These are phyloP conservation scores for Smittium mucronatum DNA, from an alignment of 371 early-diverging fungal genomes.

Conservation along the genomic window DNA sequence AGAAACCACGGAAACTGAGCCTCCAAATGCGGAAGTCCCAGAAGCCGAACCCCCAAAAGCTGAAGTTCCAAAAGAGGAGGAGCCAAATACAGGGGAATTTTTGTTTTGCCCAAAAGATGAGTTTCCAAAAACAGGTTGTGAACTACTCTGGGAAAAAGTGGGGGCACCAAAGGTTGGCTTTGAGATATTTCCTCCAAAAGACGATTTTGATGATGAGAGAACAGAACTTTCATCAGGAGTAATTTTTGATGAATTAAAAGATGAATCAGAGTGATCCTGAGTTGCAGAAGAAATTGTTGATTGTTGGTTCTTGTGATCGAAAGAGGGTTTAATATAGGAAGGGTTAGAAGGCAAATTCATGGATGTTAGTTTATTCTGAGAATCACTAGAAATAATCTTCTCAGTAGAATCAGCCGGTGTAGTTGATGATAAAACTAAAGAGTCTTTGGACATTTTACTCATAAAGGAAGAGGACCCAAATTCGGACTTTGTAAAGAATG, in stretches of 20 bases:
- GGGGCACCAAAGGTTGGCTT: neutral
- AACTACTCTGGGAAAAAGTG: neutral
- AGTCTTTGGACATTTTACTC: too few relatives aligned
- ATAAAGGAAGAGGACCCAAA: too few relatives aligned
- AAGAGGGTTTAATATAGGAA: too few relatives aligned
- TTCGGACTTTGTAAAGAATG: too few relatives aligned
- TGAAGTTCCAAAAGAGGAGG: neutral
- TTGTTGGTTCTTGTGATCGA: too few relatives aligned
- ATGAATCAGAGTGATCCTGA: too few relatives aligned
- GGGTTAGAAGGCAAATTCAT: too few relatives aligned
- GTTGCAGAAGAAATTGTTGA: too few relatives aligned
- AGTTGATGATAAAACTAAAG: too few relatives aligned
- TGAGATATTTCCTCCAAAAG: neutral
- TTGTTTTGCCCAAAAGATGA: slow-evolving; percentile 5
- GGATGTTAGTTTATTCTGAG: too few relatives aligned
- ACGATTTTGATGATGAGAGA: neutral
- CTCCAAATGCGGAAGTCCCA: neutral
- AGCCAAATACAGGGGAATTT: slow-evolving; percentile 6
- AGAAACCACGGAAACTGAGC: neutral
- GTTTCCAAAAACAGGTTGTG: neutral
- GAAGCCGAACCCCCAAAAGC: neutral
- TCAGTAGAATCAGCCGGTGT: too few relatives aligned
- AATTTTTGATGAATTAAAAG: slow-evolving; percentile 10
- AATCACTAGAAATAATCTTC: too few relatives aligned
- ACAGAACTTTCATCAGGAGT: neutral